Conservation (phyloP, 2,329 filamentous ascomycete species). For the Stagonosporopsis cucurbitacearum region DNA sequence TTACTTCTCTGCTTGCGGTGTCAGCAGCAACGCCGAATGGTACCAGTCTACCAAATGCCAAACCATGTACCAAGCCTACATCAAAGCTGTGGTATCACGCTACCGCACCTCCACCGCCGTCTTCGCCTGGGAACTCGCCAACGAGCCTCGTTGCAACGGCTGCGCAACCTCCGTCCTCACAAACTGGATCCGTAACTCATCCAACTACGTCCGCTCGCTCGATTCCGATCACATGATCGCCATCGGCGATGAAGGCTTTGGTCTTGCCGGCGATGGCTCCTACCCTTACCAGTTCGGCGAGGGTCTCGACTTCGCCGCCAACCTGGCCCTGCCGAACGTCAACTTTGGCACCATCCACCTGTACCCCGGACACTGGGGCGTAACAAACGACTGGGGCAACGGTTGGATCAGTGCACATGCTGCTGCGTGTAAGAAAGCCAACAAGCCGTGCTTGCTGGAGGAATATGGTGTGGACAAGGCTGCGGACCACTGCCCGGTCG, state of each 20-base stretch:
- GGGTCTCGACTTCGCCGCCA: slow-evolving; percentile 62
- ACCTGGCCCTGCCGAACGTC: slow-evolving; percentile 56
- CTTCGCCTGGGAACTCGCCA: slow-evolving; percentile 63
- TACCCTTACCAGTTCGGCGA: slow-evolving; percentile 53
- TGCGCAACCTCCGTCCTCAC: slow-evolving; percentile 52
- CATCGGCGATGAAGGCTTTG: slow-evolving; percentile 58
- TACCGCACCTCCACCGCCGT: slow-evolving; percentile 58
- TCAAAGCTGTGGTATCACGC: slow-evolving; percentile 57
- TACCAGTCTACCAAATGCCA: slow-evolving; percentile 58
- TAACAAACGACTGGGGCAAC: slow-evolving; percentile 59
- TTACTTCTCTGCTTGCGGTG: slow-evolving; percentile 62
- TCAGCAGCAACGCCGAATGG: slow-evolving; percentile 58
- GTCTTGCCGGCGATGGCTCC: slow-evolving; percentile 37
- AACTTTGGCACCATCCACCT: slow-evolving; percentile 64
- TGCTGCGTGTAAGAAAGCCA: slow-evolving; percentile 49
- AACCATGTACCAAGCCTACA: slow-evolving; percentile 57
- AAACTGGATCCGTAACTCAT: slow-evolving; percentile 62
- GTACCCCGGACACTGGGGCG: slow-evolving; percentile 63
- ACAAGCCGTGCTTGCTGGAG: slow-evolving; percentile 63
- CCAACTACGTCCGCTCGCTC: slow-evolving; percentile 60
- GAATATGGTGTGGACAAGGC: slow-evolving; percentile 62
- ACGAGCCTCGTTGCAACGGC: slow-evolving; percentile 50
- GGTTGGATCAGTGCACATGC: slow-evolving; percentile 64
- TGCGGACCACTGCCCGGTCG: slow-evolving; percentile 55
- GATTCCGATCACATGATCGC: slow-evolving; percentile 63